Base-by-base conservation (phyloP, 257 asterid genomes). In the Solanum sejunctum region DNA sequence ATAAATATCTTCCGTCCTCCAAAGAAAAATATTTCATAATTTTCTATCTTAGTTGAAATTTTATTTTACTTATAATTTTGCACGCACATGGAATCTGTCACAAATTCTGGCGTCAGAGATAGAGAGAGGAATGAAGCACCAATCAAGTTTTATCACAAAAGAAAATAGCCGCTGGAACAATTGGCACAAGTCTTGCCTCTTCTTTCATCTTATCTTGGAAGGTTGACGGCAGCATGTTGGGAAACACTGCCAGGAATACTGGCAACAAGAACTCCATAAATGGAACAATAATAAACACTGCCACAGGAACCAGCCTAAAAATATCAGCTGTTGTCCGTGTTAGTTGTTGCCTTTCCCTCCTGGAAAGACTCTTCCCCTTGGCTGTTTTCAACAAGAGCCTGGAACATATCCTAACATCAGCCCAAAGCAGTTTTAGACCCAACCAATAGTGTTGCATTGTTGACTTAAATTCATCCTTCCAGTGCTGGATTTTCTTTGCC, bases 191-290 rank as follows among this genome's bases (percentile, higher is more conserved):
- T 54, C 23, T 89, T 78, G 93, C 98, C 98, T 95, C 89, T 90
- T 94, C 99, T 88, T 95, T 94, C 99, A 94, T 92, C 94, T 95
- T 95, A 90, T 95, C 98, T 89, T 95, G 97, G 90, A 95, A 95
- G 58, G 98, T 94, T 54, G 99, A 95, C 15, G 99, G 99, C 52
- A 95, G 88, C 98, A 95, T 93, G 89, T 94, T 94, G 4, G 99
- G 99, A 85, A 95, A 95, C 85, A 95, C 89, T 89, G 94, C 93
- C 86, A 95, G 85, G 87, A 90, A 90, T 43, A 94, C 95, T 52
- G 99, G 99, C 83, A 95, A 90, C 93, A 95, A 89, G 85, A 95
- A 91, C 66, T 95, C 98, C 99, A 95, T 95, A 88, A 95, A 95
- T 36, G 99, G 99, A 51, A 95, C 97, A 18, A 95, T 56, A 83